These are phyloP conservation scores for Penicillium freii DNA, from an alignment of 2,329 filamentous ascomycete species.

Conservation along the genomic window DNA sequence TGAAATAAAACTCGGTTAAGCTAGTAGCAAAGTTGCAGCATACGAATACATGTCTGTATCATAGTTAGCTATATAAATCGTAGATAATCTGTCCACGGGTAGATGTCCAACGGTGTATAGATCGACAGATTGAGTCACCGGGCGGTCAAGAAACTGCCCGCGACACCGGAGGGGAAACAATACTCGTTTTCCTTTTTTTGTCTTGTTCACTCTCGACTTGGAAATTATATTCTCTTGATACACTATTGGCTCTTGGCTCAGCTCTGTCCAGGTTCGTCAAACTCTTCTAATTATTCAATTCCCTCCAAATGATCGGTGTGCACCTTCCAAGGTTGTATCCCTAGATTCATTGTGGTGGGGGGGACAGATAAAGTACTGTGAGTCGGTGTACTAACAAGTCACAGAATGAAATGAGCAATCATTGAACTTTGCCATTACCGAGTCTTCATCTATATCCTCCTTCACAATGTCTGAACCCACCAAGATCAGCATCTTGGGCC, in stretches of 20 bases:
- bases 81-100: neutral
- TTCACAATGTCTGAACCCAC: constrained; percentile 47
- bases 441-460: constrained; percentile 8
- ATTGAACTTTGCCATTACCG: constrained; percentile 13
- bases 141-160: constrained; percentile 24
- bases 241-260: neutral
- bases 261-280: neutral
- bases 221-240: neutral
- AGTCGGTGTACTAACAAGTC: constrained; percentile 15
- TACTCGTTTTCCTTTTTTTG: constrained; percentile 9
- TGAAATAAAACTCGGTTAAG: neutral
- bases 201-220: neutral
- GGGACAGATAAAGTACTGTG: constrained; percentile 9
- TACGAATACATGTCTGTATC: neutral
- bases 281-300: neutral
- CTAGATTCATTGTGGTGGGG: constrained; percentile 16
- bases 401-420: constrained; percentile 28
- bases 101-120: neutral
- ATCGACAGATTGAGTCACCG: constrained; percentile 18
- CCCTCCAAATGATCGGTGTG: neutral
- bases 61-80: neutral
- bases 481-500: constrained; percentile 78
- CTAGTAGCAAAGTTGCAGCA: neutral
- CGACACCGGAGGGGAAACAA: constrained; percentile 25
- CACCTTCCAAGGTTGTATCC: neutral